A percentile compares a stretch with the other conserved stretches of the same genome.
Evolutionary conservation across 306 rosid species (phyloP).

Genomic region (Cicer bijugum): DNA sequence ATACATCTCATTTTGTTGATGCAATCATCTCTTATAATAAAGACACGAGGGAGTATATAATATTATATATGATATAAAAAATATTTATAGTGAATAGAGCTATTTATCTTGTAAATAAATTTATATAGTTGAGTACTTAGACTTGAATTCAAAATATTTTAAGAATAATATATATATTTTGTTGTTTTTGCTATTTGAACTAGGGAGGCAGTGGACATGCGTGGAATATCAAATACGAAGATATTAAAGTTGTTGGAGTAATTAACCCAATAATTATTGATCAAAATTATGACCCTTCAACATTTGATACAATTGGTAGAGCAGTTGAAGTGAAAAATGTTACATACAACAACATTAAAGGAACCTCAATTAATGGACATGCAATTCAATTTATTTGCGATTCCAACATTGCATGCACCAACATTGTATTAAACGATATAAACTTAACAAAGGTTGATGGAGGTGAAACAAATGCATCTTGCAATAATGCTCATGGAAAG

Average conservation of each 20-base stretch:
- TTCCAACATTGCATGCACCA: constrained; percentile 16
- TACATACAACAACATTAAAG: constrained; percentile 42
- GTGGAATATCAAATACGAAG: constrained; percentile 49
- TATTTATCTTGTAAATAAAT: not conserved
- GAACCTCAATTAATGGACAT: constrained; percentile 39
- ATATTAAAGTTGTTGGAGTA: constrained; percentile 39
- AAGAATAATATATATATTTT: not conserved
- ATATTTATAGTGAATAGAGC: not conserved
- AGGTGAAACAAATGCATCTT: not conserved
- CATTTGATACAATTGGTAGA: accelerated
- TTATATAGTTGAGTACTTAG: not conserved
- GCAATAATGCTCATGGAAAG: not conserved
- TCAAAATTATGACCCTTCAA: constrained; percentile 28
- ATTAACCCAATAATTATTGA: constrained; percentile 52
- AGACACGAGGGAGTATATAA: too few species aligned
- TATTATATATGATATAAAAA: too few species aligned
- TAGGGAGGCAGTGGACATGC: constrained; percentile 65
- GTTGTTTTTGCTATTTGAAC: not conserved
- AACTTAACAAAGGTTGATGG: not conserved
- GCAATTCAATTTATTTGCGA: constrained; percentile 49
- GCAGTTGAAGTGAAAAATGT: constrained; percentile 51
- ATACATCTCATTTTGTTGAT: too few species aligned
- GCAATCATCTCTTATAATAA: too few species aligned
- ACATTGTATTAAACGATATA: not conserved
- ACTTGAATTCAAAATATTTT: not conserved